phyloP scores from a whole-genome alignment of 2,329 filamentous ascomycete species.

The Trichoderma brevicompactum region DNA sequence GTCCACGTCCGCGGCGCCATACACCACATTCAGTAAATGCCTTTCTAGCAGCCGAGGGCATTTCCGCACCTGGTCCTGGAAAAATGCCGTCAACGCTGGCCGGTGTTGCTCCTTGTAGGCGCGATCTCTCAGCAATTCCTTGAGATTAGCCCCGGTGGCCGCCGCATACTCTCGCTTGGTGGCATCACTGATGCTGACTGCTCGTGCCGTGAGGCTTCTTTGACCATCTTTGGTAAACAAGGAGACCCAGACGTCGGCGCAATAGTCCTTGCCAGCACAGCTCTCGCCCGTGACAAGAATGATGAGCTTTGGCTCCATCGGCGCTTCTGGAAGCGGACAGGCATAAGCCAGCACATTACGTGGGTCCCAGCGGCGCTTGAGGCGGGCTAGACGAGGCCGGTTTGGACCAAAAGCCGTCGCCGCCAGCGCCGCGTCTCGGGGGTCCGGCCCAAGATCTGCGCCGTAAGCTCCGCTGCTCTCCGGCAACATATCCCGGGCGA shows the following conservation, averaged over 20 bases:
- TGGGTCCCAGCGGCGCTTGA: constrained; percentile 58
- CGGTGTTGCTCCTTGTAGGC: constrained; percentile 66
- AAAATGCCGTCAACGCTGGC: constrained; percentile 56
- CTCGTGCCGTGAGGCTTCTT: constrained; percentile 44
- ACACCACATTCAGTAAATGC: constrained; percentile 55
- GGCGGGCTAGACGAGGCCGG: constrained; percentile 49
- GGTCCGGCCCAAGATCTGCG: constrained; percentile 66
- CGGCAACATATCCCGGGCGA: constrained; percentile 53
- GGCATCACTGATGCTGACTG: constrained; percentile 60
- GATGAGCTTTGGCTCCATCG: constrained; percentile 51
- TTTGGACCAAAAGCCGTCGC: constrained; percentile 62
- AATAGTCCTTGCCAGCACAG: constrained; percentile 64
- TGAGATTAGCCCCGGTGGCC: constrained; percentile 51
- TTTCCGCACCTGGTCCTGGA: constrained; percentile 48
- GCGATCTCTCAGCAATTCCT: constrained; percentile 56
- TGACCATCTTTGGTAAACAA: constrained; percentile 40
- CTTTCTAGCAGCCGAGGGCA: constrained; percentile 54
- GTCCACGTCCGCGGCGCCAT: constrained; percentile 48
- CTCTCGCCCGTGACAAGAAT: constrained; percentile 61
- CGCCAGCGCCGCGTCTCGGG: constrained; percentile 58
- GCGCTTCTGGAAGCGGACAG: constrained; percentile 54
- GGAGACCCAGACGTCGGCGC: constrained; percentile 57
- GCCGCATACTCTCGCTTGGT: constrained; percentile 62
- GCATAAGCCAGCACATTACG: constrained; percentile 56
- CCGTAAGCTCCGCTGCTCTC: constrained; percentile 58